phyloP scores from a whole-genome alignment of 805 yeast species.

The Zygosaccharomyces rouxii region DNA sequence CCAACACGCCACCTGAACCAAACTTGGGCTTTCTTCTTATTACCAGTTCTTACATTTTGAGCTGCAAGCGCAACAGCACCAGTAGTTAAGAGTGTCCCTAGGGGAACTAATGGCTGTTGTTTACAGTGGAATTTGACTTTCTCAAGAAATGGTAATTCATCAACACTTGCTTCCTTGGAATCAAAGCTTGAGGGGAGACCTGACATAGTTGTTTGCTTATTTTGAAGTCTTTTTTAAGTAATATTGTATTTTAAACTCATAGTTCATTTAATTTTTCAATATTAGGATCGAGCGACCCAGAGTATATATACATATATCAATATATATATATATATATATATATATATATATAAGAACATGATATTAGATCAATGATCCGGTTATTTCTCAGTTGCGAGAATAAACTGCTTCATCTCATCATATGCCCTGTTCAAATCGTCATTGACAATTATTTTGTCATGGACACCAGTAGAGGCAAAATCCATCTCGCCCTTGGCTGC shows the following conservation, averaged over 20 bases:
- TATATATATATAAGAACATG: background rate
- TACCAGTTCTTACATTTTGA: constrained; percentile 66
- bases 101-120: constrained; percentile 85
- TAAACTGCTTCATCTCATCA: constrained; percentile 69
- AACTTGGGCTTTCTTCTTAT: constrained; percentile 69
- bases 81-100: constrained; percentile 73
- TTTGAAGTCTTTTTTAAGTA: background rate
- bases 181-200: constrained; percentile 36
- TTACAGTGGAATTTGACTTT: constrained; percentile 60
- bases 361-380: background rate
- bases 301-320: background rate
- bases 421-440: constrained; percentile 91
- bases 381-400: constrained; percentile 41
- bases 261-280: no score
- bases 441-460: constrained; percentile 82
- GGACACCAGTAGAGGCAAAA: constrained; percentile 86
- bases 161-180: constrained; percentile 25
- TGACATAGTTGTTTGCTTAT: constrained; percentile 5
- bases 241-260: no score
- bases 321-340: background rate
- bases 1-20: constrained; percentile 90
- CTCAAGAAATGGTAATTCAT: constrained; percentile 45
- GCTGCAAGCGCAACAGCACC: constrained; percentile 81
- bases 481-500: constrained; percentile 90
- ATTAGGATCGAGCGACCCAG: no score